Evolutionary conservation across 2,329 filamentous ascomycete genomes (phyloP).

Genomic region (Tolypocladium pustulatum): DNA sequence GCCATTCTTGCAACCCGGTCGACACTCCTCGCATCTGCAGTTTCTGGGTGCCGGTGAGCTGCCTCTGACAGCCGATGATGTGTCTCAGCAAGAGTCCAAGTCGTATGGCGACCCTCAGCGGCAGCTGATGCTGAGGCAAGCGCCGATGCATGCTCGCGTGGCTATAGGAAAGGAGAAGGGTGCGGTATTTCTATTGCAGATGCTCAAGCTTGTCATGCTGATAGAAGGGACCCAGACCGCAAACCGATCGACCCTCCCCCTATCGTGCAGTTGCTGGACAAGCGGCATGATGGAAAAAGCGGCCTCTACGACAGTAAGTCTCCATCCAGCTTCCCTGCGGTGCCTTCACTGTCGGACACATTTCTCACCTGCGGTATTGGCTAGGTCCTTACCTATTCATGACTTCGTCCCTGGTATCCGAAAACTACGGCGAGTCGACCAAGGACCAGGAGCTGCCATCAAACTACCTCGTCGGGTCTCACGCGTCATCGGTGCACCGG

Average conservation of each 20-base stretch:
- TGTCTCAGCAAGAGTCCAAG: constrained; percentile 5
- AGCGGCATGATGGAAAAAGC: constrained; percentile 8
- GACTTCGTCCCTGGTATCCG: constrained; percentile 29
- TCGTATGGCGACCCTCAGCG: constrained; percentile 10
- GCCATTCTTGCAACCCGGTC: constrained; percentile 5
- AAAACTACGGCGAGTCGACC: constrained; percentile 30
- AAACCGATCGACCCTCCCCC: constrained; percentile 85
- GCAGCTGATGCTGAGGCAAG: constrained; percentile 9
- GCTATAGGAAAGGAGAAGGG: constrained; percentile 67
- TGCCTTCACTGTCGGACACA: not conserved
- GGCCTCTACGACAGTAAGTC: constrained; percentile 14
- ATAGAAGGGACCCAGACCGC: constrained; percentile 42
- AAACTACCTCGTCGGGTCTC: constrained; percentile 56
- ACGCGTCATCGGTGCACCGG: constrained; percentile 72
- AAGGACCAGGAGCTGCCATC: constrained; percentile 16
- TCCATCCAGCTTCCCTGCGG: not conserved
- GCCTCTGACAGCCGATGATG: constrained; percentile 5
- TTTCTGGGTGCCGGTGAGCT: constrained; percentile 7
- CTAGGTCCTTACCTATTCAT: constrained; percentile 40
- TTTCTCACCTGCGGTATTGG: not conserved
- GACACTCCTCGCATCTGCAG: constrained; percentile 3
- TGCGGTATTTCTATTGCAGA: constrained; percentile 21
- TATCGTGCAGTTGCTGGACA: constrained; percentile 56
- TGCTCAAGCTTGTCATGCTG: not conserved
- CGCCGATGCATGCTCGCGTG: constrained; percentile 45